Evolutionary conservation across 805 yeast genomes (phyloP), one percentile per base, ranked within the genome.

Genomic region (Starmera amethionina): DNA sequence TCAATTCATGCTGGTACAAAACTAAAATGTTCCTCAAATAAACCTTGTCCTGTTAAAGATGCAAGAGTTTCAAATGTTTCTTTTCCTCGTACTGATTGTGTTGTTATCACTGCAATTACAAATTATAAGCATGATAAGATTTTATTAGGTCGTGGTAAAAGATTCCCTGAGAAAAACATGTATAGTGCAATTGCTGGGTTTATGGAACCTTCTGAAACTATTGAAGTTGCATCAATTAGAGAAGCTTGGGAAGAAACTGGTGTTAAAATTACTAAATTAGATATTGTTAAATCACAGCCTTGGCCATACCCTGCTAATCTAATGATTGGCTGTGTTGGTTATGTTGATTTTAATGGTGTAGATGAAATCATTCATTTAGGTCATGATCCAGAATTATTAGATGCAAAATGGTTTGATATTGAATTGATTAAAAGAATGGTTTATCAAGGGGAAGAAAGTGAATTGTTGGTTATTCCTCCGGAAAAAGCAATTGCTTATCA

Each of bases 231-330:
- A 11, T 83, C 90, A 18, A 66, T 79, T 35, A 68, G 98, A 46
- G 98, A 90, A 59, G 82, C 85, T 28, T 89, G 93, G 87, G 98
- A 90, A 58, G 98, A 90, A 60, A 81, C 97, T 5, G 98, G 98
- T 8, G 82, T 87, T 30, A 69, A 62, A 40, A 78, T 77, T 40
- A 48, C 60, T 4, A 59, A 70, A 27, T 65, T 65, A 19, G 59
- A 70, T 8, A 70, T 90, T 40, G 62, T 81, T 18, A 68, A 77
- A 50, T 75, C 93, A 11, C 97, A 90, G 62, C 97, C 98, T 4
- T 90, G 98, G 98, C 98, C 98, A 14, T 90, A 79, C 60, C 97
- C 97, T 1, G 88, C 86, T 0, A 87, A 82, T 56, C 62, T 90
- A 51, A 90, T 90, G 97, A 73, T 90, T 49, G 97, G 97, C 9